Percentiles rank a stretch among this genome's conserved stretches.
phyloP scores from a whole-genome alignment of 495 filamentous ascomycete species.

The Astrothelium macrocarpum region DNA sequence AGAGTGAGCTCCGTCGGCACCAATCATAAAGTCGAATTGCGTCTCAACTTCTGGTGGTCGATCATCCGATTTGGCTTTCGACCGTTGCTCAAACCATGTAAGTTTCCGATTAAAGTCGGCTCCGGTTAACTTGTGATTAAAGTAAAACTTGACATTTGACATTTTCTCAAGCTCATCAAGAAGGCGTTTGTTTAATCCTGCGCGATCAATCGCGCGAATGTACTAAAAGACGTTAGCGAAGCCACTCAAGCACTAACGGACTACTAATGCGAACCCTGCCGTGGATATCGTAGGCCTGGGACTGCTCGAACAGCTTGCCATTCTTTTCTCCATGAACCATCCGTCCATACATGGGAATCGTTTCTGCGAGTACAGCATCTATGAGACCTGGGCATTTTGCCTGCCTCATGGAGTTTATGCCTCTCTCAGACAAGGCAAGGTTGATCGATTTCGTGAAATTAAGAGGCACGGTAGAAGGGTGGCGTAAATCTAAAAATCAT shows the following conservation, averaged over 20 bases:
- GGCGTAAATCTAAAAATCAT: conserved; percentile 62
- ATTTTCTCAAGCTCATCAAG: conserved; percentile 74
- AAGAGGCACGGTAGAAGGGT: conserved; percentile 71
- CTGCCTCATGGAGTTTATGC: conserved; percentile 74
- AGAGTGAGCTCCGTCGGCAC: conserved; percentile 94
- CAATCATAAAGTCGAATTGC: conserved; percentile 82
- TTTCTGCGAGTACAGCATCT: conserved; percentile 59
- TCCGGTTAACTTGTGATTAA: conserved; percentile 83
- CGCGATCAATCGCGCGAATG: conserved; percentile 63
- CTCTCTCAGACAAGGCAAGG: conserved; percentile 83
- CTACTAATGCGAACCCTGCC: conserved; percentile 59
- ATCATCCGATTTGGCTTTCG: conserved; percentile 18
- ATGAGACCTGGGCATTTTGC: conserved; percentile 55
- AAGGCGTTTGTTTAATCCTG: conserved; percentile 70
- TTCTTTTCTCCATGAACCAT: conserved; percentile 79
- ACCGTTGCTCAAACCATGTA: conserved; percentile 74
- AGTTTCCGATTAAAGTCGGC: conserved; percentile 68
- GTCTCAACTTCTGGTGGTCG: conserved; percentile 52
- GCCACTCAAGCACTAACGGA: conserved; percentile 18
- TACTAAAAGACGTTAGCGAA: conserved; percentile 27
- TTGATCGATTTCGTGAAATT: conserved; percentile 99
- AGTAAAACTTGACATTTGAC: conserved; percentile 81
- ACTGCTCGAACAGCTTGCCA: conserved; percentile 60
- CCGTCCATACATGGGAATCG: conserved; percentile 90
- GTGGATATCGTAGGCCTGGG: conserved; percentile 84